Conservation (phyloP, 1,284 basidiomycete species). For the Baeospora myosura region DNA sequence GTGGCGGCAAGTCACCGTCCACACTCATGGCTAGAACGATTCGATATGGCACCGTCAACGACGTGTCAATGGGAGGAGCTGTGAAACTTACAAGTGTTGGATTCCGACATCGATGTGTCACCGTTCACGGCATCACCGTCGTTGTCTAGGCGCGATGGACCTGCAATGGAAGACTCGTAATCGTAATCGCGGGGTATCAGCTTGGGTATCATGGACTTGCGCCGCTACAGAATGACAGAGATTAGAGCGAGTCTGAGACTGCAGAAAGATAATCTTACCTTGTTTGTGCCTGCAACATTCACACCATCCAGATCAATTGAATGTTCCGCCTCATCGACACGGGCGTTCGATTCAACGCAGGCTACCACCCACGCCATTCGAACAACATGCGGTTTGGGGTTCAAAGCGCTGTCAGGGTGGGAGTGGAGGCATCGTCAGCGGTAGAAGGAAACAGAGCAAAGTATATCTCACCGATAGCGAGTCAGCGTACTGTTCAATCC, state of each 20-base stretch:
- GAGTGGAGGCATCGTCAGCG: neutral
- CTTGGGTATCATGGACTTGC: conserved; percentile 62
- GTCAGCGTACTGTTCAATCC: conserved; percentile 73
- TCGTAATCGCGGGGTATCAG: conserved; percentile 33
- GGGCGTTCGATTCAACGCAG: conserved; percentile 65
- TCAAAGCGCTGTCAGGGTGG: conserved; percentile 35
- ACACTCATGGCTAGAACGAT: conserved; percentile 31
- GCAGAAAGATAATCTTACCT: conserved; percentile 39
- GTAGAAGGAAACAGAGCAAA: conserved; percentile 2
- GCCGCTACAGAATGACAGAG: conserved; percentile 25
- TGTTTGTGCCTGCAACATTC: conserved; percentile 58
- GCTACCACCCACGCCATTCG: conserved; percentile 91
- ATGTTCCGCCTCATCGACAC: conserved; percentile 62
- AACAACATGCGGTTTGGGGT: conserved; percentile 70
- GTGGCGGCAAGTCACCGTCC: conserved; percentile 46
- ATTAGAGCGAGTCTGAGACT: neutral
- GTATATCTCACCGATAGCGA: conserved; percentile 53
- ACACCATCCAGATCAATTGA: conserved; percentile 62
- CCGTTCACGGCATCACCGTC: conserved; percentile 25
- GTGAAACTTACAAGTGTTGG: conserved; percentile 36
- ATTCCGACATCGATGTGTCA: conserved; percentile 34
- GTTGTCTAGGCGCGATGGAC: conserved; percentile 22
- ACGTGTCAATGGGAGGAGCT: neutral
- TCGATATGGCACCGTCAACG: conserved; percentile 10
- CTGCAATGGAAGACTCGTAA: conserved; percentile 9